phyloP scores from a whole-genome alignment of 2,329 filamentous ascomycete genomes.

The Zopfia rhizophila region DNA sequence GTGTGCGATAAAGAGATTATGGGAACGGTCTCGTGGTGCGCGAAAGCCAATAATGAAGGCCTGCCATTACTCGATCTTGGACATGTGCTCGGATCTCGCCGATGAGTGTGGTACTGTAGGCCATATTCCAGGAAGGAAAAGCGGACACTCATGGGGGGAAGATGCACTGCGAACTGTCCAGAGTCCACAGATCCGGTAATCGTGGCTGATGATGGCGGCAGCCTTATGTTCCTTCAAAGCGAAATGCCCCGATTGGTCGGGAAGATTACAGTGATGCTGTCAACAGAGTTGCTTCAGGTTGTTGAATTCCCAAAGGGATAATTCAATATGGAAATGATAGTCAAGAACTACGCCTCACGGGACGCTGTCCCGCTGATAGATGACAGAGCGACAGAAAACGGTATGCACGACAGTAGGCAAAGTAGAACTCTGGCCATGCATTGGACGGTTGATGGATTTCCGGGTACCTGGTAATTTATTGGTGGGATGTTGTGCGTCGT shows the following conservation, averaged over 20 bases:
- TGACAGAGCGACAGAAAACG: conserved; percentile 49
- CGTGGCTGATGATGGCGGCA: conserved; percentile 21
- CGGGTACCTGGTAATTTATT: conserved; percentile 38
- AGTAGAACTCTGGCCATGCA: conserved; percentile 21
- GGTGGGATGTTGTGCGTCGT: conserved; percentile 29
- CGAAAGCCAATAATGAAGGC: conserved; percentile 18
- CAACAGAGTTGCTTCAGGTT: conserved; percentile 28
- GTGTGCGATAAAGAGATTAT: conserved; percentile 21
- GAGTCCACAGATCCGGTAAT: conserved; percentile 22
- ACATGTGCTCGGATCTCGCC: conserved; percentile 31
- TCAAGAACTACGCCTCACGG: conserved; percentile 22
- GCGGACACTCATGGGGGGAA: conserved; percentile 21
- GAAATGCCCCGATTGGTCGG: conserved; percentile 38
- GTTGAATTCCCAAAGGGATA: conserved; percentile 31
- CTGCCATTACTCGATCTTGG: conserved; percentile 13
- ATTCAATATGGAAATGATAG: conserved; percentile 24
- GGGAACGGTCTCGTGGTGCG: conserved; percentile 29
- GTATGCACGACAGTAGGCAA: conserved; percentile 41
- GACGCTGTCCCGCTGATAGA: conserved; percentile 31
- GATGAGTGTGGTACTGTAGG: conserved; percentile 33
- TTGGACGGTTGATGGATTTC: conserved; percentile 20
- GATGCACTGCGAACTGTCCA: conserved; percentile 14
- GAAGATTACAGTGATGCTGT: conserved; percentile 12
- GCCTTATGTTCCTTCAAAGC: conserved; percentile 23
- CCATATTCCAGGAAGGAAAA: conserved; percentile 24